phyloP scores from a whole-genome alignment of 768 basidiomycete genomes.

The Mycena galopus region DNA sequence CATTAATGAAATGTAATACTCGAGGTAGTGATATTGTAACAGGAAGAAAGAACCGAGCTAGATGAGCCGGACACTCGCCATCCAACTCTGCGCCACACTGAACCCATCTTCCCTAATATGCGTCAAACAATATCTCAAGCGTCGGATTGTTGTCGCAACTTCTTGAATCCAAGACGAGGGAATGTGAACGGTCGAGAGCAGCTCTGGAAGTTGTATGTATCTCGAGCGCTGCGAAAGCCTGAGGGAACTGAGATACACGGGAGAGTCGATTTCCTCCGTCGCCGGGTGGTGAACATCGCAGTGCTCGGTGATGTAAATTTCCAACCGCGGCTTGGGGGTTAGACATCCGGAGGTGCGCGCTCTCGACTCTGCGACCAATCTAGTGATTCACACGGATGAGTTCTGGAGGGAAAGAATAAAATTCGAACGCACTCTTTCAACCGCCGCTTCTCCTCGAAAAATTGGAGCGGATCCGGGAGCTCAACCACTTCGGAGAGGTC shows the following conservation, averaged over 20 bases:
- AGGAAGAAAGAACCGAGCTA: not conserved
- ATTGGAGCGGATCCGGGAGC: conserved; percentile 16
- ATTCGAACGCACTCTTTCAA: conserved; percentile 3
- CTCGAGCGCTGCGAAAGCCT: not conserved
- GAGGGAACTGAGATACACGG: not conserved
- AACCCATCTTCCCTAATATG: not conserved
- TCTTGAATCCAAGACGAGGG: conserved; percentile 4
- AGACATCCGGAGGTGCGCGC: not conserved
- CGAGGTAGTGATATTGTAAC: not conserved
- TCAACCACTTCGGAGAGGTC: conserved; percentile 14
- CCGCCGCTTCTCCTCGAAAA: conserved; percentile 26
- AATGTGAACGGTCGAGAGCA: not conserved
- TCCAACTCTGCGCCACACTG: conserved; percentile 4
- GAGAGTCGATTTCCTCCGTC: not conserved
- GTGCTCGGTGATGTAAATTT: not conserved
- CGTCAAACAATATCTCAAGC: not conserved
- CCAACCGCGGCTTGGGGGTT: not conserved
- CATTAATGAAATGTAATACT: not conserved
- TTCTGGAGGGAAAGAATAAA: not conserved
- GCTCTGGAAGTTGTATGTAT: not conserved
- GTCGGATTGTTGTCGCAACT: not conserved
- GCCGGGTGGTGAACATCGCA: not conserved
- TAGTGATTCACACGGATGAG: not conserved
- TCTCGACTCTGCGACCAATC: conserved; percentile 18
- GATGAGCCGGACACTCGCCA: not conserved